Conservation (phyloP, 352 stramenopile species). For the Phytopythium litorale region DNA sequence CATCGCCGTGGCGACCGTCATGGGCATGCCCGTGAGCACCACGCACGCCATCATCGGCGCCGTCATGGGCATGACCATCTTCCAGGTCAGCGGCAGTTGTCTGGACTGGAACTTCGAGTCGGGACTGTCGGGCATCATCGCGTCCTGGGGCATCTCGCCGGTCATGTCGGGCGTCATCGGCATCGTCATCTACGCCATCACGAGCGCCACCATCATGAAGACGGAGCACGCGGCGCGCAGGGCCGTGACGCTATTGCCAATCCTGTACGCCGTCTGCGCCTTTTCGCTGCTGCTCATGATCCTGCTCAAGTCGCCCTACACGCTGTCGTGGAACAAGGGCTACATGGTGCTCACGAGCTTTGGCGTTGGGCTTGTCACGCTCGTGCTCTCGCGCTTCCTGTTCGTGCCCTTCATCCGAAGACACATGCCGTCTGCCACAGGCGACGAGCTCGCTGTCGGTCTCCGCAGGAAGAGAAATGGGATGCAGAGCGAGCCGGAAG, state of each 20-base stretch:
- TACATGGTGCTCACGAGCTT: conserved; percentile 8
- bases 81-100: conserved; percentile 30
- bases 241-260: conserved; percentile 31
- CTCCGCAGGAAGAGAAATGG: background rate
- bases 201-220: conserved; percentile 38
- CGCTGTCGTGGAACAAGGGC: conserved; percentile 6
- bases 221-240: conserved; percentile 16
- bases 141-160: conserved; percentile 65
- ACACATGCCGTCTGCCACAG: conserved; percentile 19
- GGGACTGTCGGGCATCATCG: conserved; percentile 46
- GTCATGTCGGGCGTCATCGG: conserved; percentile 42
- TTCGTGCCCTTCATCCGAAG: conserved; percentile 22
- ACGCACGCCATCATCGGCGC: conserved; percentile 63
- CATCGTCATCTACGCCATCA: conserved; percentile 46
- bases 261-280: conserved; percentile 23
- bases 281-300: conserved; percentile 41
- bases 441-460: conserved; percentile 6
- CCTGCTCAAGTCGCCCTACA: conserved; percentile 15
- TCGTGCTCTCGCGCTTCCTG: conserved; percentile 8
- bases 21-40: conserved; percentile 66
- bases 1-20: conserved; percentile 45
- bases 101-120: conserved; percentile 29
- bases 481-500: conserved; percentile 1
- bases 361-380: conserved; percentile 3
- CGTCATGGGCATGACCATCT: conserved; percentile 68